Evolutionary conservation across 2,329 filamentous ascomycete species (phyloP).

Genomic region (Penicillium paneum): DNA sequence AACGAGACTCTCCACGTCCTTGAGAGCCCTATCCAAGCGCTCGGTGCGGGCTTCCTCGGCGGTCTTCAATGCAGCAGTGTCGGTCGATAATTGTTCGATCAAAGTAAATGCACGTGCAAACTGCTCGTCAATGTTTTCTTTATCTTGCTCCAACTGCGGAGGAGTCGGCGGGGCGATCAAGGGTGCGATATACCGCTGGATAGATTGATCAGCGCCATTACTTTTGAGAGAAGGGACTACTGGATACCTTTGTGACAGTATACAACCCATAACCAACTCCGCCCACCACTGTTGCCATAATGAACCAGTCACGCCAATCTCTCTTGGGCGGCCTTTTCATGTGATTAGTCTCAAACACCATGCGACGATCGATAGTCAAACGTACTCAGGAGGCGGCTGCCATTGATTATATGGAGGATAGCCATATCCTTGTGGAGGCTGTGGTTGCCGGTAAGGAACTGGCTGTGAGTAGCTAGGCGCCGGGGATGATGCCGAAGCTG

Average conservation of each 20-base stretch:
- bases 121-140: constrained; percentile 84
- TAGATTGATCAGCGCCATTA: constrained; percentile 13
- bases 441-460: constrained; percentile 39
- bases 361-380: constrained; percentile 2
- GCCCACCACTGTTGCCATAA: constrained; percentile 94
- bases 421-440: constrained; percentile 45
- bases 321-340: constrained; percentile 60
- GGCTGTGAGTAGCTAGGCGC: constrained; percentile 49
- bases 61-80: constrained; percentile 82
- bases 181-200: constrained; percentile 81
- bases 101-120: constrained; percentile 90
- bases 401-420: constrained; percentile 54
- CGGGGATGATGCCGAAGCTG: constrained; percentile 48
- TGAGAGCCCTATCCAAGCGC: constrained; percentile 74
- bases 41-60: constrained; percentile 82
- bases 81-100: constrained; percentile 85
- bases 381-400: constrained; percentile 55
- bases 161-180: constrained; percentile 90
- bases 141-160: constrained; percentile 90
- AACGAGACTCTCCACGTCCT: constrained; percentile 81
- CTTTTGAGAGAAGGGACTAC: not conserved
- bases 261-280: constrained; percentile 88
- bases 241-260: constrained; percentile 71
- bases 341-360: constrained; percentile 9
- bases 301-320: constrained; percentile 99